Percentiles rank a stretch among this genome's conserved stretches.
These are phyloP conservation scores for Xylaria arbuscula DNA, from an alignment of 2,329 filamentous ascomycete species.

Conservation along the genomic window DNA sequence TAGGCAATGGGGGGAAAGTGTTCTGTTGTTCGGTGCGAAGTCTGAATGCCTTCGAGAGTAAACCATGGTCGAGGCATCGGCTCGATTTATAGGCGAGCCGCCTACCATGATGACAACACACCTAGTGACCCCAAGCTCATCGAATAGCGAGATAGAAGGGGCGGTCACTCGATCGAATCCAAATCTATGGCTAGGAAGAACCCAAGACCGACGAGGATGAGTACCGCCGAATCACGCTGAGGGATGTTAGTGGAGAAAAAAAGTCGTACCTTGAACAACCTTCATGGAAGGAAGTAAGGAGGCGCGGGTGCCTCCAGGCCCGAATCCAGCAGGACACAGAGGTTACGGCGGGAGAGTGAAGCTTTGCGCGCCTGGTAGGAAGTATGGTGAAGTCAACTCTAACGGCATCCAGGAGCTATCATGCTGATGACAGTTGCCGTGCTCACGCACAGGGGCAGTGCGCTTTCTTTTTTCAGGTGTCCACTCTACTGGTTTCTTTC, in stretches of 20 bases:
- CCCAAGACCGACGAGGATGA: slow-evolving; percentile 5
- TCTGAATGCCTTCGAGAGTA: neutral
- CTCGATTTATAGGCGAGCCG: slow-evolving; percentile 29
- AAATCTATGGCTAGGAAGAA: slow-evolving; percentile 6
- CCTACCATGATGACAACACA: slow-evolving; percentile 2
- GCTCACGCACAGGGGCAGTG: slow-evolving; percentile 4
- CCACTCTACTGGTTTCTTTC: neutral
- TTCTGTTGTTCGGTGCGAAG: slow-evolving; percentile 4
- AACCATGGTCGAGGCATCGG: slow-evolving; percentile 14
- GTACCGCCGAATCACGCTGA: slow-evolving; percentile 24
- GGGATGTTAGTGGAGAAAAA: slow-evolving; percentile 28
- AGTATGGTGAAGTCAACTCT: slow-evolving; percentile 6
- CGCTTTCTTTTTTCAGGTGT: slow-evolving; percentile 17
- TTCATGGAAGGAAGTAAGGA: slow-evolving; percentile 14
- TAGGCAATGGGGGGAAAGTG: neutral
- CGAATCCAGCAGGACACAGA: slow-evolving; percentile 6
- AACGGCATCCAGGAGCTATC: slow-evolving; percentile 10
- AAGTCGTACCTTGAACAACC: slow-evolving; percentile 18
- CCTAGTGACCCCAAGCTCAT: neutral
- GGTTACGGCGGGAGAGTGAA: neutral
- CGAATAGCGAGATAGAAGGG: slow-evolving; percentile 6
- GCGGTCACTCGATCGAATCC: neutral
- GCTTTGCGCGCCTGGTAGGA: slow-evolving; percentile 9
- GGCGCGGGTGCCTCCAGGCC: slow-evolving; percentile 20
- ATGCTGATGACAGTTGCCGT: slow-evolving; percentile 14